Base-by-base conservation (phyloP, 1,139 yeast genomes). In the Saccharomyces hybrid region DNA sequence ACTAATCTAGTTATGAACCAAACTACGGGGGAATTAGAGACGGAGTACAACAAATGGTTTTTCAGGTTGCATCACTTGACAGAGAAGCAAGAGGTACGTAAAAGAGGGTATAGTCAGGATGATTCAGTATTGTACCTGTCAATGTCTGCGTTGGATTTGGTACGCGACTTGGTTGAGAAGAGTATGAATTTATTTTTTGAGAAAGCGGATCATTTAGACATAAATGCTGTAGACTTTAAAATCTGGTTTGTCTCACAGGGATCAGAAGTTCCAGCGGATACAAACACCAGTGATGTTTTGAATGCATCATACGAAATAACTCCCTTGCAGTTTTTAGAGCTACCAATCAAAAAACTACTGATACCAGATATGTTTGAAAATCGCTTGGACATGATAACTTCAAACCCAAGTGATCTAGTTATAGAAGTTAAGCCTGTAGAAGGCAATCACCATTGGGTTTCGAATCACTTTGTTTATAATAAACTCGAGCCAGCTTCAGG, bases 11-110 rank as follows among this genome's bases (percentile, higher is more conserved):
- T 81, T 5, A 57, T 66, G 23, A 76, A 77, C 57, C 65, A 67
- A 5, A 67, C 69, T 13, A 70, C 73, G 8, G 79, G 78, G 0
- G 59, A 66, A 9, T 65, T 73, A 41, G 73, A 71, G 16, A 74
- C 85, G 29, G 90, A 85, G 63, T 72, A 77, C 51, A 73, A 72
- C 54, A 84, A 83, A 29, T 78, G 83, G 1, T 65, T 69, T 20
- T 80, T 84, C 56, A 64, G 72, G 20, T 67, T 84, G 4, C 89
- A 84, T 62, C 74, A 77, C 50, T 64, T 84, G 48, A 70, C 75
- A 1, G 56, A 57, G 1, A 58, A 56, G 6, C 54, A 42, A 16
- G 50, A 54, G 4, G 16, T 41, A 6, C 48, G 47, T 8, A 26
- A 46, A 8, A 27, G 46, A 9, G 71, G 70, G 50, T 63, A 62